Evolutionary conservation across 305 asterid genomes (phyloP).

Genomic region (Solanum chacoense): DNA sequence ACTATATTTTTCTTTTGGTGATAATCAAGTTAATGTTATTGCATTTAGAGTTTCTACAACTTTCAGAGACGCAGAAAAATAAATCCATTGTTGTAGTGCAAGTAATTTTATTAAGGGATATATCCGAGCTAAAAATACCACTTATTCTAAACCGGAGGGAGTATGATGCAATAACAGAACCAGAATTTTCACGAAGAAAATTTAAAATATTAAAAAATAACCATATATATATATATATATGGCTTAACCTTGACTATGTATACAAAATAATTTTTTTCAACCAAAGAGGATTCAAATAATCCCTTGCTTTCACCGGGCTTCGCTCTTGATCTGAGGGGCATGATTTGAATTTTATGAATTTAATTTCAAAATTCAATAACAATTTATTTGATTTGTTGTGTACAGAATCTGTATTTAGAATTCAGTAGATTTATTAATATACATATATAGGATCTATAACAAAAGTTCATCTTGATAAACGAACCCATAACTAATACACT

Average conservation of each 20-base stretch:
- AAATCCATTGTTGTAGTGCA: background rate
- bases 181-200: no score
- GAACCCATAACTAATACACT: background rate
- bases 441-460: background rate
- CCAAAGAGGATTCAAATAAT: no score
- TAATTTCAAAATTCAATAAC: background rate
- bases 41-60: no score
- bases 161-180: background rate
- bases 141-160: no score
- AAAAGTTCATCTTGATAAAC: background rate
- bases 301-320: no score
- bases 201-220: no score
- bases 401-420: background rate
- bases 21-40: background rate
- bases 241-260: no score
- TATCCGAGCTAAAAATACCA: background rate
- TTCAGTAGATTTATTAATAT: background rate
- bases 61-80: accelerated
- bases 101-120: no score
- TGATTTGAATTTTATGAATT: background rate
- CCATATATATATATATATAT: no score
- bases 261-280: no score
- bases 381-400: background rate
- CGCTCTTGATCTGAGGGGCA: background rate
- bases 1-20: background rate